Percentiles rank a stretch among this genome's conserved stretches.
These are phyloP conservation scores for Microdochium paspali DNA, from an alignment of 2,329 filamentous ascomycete species.

Conservation along the genomic window DNA sequence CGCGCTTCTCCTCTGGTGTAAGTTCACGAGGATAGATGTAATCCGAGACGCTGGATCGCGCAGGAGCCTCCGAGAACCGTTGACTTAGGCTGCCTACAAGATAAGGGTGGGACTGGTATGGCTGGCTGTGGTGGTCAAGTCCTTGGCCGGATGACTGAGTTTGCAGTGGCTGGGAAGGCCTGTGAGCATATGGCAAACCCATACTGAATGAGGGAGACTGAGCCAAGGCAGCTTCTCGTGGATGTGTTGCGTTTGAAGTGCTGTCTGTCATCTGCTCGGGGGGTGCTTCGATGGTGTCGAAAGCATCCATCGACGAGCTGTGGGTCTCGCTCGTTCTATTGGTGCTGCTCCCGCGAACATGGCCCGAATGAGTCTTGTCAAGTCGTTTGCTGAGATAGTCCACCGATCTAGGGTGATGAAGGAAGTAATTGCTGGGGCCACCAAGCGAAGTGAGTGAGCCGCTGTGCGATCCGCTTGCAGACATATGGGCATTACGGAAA, in stretches of 20 bases:
- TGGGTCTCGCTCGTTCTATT: slow-evolving; percentile 8
- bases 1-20: slow-evolving; percentile 47
- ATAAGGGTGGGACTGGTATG: slow-evolving; percentile 31
- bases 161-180: background rate
- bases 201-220: background rate
- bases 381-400: slow-evolving; percentile 6
- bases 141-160: background rate
- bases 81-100: slow-evolving; percentile 42
- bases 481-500: background rate
- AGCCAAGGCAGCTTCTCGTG: slow-evolving; percentile 29
- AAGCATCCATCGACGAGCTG: slow-evolving; percentile 7
- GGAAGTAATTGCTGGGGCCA: background rate
- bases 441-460: background rate
- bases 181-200: background rate
- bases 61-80: slow-evolving; percentile 16
- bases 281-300: slow-evolving; percentile 14
- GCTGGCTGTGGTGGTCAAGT: background rate
- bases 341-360: slow-evolving; percentile 15
- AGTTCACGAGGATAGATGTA: slow-evolving; percentile 48
- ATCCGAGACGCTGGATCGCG: slow-evolving; percentile 22
- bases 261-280: slow-evolving; percentile 1
- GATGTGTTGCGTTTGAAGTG: slow-evolving; percentile 17
- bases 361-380: slow-evolving; percentile 6
- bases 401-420: slow-evolving; percentile 8
- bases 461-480: background rate